Base-by-base conservation (phyloP, 441 rosid genomes). In the Aquilaria agallochum region DNA sequence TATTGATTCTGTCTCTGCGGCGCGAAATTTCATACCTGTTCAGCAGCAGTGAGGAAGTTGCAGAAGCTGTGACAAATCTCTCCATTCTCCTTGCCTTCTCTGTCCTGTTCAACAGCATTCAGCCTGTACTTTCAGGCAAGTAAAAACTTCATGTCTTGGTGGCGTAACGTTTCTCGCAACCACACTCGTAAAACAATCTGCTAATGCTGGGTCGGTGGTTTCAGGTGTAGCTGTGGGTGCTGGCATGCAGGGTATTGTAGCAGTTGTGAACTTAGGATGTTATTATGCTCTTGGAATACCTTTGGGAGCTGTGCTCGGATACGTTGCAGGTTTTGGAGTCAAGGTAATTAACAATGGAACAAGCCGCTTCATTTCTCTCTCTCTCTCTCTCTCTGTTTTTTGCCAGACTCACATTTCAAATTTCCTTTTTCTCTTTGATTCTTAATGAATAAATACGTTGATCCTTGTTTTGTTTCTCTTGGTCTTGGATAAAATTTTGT, bases 181-280 rank as follows among this genome's bases (percentile, higher is more conserved):
- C 50, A 20, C 5, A 45, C 11, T 4, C 9, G 14, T 4, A 13
- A 40, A 9, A 34, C 42, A 4, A 2, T 32, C 20, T 33, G 10
- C 42, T 51, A 20, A 14, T 31, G 11, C 32, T 31, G 11, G 32
- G 42, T 31, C 31, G 54, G 50, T 20, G 57, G 65, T 56, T 61
- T 15, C 80, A 81, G 86, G 86, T 1, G 76, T 68, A 12, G 83
- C 79, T 7, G 55, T 81, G 30, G 86, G 83, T 32, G 72, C 83
- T 13, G 83, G 83, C 15, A 52, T 75, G 42, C 81, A 81, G 51
- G 12, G 65, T 33, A 68, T 65, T 60, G 84, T 77, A 36, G 84
- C 84, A 55, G 75, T 12, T 62, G 77, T 82, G 7, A 82, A 79
- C 57, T 11, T 77, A 0, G 52, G 67, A 10, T 72, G 76, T 61